Percentiles rank a stretch among this genome's conserved stretches.
phyloP scores from a whole-genome alignment of 2,329 filamentous ascomycete genomes.

The Laburnicola sp. region DNA sequence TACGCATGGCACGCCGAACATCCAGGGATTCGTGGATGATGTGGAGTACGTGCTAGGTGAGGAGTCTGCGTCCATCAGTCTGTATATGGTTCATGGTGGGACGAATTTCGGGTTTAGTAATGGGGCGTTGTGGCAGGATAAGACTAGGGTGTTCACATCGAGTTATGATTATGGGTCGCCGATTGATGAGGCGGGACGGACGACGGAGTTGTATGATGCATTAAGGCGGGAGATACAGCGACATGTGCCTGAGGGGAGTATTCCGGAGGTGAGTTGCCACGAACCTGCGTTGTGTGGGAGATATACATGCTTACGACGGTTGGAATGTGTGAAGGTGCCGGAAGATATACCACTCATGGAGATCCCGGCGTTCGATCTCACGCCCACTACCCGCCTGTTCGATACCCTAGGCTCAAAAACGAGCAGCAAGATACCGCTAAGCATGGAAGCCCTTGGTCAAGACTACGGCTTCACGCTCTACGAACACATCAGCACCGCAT shows the following conservation, averaged over 20 bases:
- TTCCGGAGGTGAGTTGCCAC: no score
- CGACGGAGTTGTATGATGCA: constrained; percentile 50
- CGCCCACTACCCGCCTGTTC: constrained; percentile 46
- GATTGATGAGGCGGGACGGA: constrained; percentile 55
- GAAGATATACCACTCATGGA: constrained; percentile 35
- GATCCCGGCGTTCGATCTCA: constrained; percentile 45
- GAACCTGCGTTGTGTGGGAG: no score
- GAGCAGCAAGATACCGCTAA: constrained; percentile 36
- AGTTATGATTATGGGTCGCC: constrained; percentile 58
- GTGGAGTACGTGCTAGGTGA: constrained; percentile 29
- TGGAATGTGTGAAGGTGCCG: no score
- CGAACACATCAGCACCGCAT: constrained; percentile 37
- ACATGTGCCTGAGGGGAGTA: constrained; percentile 42
- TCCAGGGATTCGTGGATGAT: constrained; percentile 22
- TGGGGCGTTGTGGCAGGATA: constrained; percentile 50
- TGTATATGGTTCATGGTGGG: constrained; percentile 59
- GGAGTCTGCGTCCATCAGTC: constrained; percentile 47
- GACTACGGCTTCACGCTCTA: constrained; percentile 53
- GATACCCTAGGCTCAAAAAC: constrained; percentile 36
- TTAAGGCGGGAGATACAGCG: constrained; percentile 48
- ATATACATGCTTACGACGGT: no score
- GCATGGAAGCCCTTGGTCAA: constrained; percentile 54
- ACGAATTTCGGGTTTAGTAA: constrained; percentile 56
- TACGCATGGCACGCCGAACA: constrained; percentile 41
- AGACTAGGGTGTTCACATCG: constrained; percentile 48